A percentile compares a stretch with the other conserved stretches of the same genome.
Conservation (phyloP, 192 early-diverging fungal genomes). For the Rhizophlyctis rosea region DNA sequence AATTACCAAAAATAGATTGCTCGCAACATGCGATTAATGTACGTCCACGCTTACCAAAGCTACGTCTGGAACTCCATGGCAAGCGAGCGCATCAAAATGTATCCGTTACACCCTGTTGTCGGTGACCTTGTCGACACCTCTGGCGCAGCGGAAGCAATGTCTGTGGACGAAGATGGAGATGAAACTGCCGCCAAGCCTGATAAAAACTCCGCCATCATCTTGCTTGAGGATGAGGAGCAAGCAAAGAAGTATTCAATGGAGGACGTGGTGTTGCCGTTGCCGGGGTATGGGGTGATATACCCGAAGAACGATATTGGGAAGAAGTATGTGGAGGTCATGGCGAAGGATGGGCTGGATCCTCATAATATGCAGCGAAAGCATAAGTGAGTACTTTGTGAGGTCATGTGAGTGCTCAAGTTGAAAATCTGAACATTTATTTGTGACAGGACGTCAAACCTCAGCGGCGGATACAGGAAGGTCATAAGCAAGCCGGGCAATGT, state of each 20-base stretch:
- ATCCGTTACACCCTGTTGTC: constrained; percentile 65
- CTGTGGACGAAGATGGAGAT: constrained; percentile 38
- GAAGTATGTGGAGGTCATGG: constrained; percentile 71
- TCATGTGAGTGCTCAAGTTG: not conserved
- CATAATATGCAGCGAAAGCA: constrained; percentile 56
- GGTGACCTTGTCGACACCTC: constrained; percentile 76
- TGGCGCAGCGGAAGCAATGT: constrained; percentile 13
- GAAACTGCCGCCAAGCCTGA: constrained; percentile 24
- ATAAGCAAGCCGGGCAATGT: constrained; percentile 36
- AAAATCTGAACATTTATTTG: not conserved
- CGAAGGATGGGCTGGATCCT: constrained; percentile 68
- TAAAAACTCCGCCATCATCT: constrained; percentile 22
- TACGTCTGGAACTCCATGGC: constrained; percentile 89
- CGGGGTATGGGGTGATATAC: constrained; percentile 75
- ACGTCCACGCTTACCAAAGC: constrained; percentile 96
- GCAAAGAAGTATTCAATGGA: constrained; percentile 67
- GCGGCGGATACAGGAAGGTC: constrained; percentile 50
- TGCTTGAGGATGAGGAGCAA: constrained; percentile 68
- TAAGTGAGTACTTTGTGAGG: constrained; percentile 40
- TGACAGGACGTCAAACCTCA: constrained; percentile 17
- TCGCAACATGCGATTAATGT: constrained; percentile 82
- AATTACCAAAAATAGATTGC: constrained; percentile 74
- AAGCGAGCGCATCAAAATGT: constrained; percentile 65
- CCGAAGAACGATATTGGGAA: constrained; percentile 70
- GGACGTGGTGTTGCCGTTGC: constrained; percentile 91